Conservation (phyloP, 805 yeast species). For the Saccharomycopsis sp. region DNA sequence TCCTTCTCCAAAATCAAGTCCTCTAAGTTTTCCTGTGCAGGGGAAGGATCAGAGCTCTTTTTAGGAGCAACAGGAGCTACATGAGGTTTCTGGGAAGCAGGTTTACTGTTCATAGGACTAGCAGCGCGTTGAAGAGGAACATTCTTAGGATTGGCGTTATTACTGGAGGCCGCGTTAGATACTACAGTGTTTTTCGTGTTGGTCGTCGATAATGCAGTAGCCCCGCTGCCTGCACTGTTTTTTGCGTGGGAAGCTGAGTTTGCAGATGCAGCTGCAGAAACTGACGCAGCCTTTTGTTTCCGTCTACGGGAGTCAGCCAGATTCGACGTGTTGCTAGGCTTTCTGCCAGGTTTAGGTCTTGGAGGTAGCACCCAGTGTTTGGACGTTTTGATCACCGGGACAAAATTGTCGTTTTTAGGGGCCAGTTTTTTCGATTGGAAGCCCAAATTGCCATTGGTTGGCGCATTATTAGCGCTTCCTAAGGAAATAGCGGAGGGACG, state of each 20-base stretch:
- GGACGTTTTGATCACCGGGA: constrained; percentile 31
- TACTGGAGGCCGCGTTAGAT: not conserved
- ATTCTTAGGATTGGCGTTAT: not conserved
- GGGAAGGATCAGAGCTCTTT: not conserved
- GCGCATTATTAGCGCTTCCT: not conserved
- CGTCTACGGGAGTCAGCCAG: constrained; percentile 2
- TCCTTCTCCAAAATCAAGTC: constrained; percentile 29
- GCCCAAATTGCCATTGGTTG: not conserved
- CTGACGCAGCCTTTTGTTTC: not conserved
- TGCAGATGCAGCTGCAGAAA: not conserved
- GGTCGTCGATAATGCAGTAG: no score
- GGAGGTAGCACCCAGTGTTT: constrained; percentile 46
- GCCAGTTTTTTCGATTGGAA: not conserved
- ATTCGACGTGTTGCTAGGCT: constrained; percentile 26
- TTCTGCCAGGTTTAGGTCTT: constrained; percentile 43
- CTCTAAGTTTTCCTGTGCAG: not conserved
- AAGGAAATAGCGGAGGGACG: not conserved
- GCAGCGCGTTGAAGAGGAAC: not conserved
- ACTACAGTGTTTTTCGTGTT: not conserved
- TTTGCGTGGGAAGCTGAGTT: no score
- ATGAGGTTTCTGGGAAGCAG: constrained; percentile 8
- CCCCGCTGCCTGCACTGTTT: no score
- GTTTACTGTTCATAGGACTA: not conserved
- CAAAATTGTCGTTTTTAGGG: constrained; percentile 1
- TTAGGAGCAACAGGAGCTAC: constrained; percentile 4